Percentiles rank a stretch among this genome's conserved stretches.
These are phyloP conservation scores for Trichopus zeylanicus DNA, from an alignment of 116 monocot species.

Conservation along the genomic window DNA sequence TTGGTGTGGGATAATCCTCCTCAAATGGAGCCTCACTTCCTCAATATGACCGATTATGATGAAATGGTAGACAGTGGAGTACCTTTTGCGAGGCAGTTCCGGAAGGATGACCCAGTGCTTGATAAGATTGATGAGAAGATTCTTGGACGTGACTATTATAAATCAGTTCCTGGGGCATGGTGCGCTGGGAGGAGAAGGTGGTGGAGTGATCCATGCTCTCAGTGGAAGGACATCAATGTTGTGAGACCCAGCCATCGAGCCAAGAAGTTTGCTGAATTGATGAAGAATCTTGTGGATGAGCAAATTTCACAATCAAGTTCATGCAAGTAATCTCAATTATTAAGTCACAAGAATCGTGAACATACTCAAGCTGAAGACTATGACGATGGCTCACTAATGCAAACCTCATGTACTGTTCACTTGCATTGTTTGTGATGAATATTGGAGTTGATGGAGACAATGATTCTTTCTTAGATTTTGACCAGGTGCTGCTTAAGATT, in stretches of 20 bases:
- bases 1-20: slow-evolving; percentile 82
- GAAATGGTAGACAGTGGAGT: slow-evolving; percentile 39
- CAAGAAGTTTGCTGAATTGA: slow-evolving; percentile 30
- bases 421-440: too few species aligned
- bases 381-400: too few species aligned
- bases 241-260: slow-evolving; percentile 53
- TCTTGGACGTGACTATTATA: slow-evolving; percentile 33
- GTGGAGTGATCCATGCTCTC: slow-evolving; percentile 64
- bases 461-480: too few species aligned
- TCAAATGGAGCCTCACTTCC: slow-evolving; percentile 69
- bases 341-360: background rate
- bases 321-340: slow-evolving; percentile 30
- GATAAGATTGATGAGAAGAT: slow-evolving; percentile 61
- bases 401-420: too few species aligned
- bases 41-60: slow-evolving; percentile 45
- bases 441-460: too few species aligned
- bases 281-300: slow-evolving; percentile 46
- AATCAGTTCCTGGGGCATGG: slow-evolving; percentile 81
- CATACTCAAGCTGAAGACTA: too few species aligned
- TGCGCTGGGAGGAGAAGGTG: slow-evolving; percentile 48
- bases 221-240: slow-evolving; percentile 59
- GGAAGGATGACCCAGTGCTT: slow-evolving; percentile 50
- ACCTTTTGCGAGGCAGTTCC: slow-evolving; percentile 80
- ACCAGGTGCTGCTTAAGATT: too few species aligned
- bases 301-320: slow-evolving; percentile 34